phyloP scores from a whole-genome alignment of 176 grass and related monocot genomes.

The bread wheat (Triticum aestivum) region DNA sequence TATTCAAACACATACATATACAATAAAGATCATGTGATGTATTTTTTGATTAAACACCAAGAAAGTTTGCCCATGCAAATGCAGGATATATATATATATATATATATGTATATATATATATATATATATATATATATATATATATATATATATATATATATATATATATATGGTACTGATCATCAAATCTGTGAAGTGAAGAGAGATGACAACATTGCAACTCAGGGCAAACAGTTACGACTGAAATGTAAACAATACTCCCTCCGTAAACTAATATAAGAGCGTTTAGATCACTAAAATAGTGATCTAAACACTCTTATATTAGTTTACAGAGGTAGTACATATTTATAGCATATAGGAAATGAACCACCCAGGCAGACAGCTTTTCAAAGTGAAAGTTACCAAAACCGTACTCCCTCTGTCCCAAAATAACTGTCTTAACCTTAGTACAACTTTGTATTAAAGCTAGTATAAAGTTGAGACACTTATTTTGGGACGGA shows the following conservation, averaged over 20 bases:
- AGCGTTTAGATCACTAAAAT: too few relatives aligned
- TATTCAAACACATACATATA: neutral
- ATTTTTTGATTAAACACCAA: neutral
- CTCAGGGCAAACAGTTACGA: neutral
- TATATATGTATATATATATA: neutral
- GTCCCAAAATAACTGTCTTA: too few relatives aligned
- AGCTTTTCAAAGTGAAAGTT: neutral
- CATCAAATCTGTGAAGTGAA: neutral
- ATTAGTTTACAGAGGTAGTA: neutral
- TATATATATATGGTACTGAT: neutral
- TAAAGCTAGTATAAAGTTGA: too few relatives aligned
- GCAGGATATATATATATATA: neutral
- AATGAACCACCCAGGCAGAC: constrained; percentile 25
- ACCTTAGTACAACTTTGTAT: too few relatives aligned
- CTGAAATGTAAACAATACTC: neutral
- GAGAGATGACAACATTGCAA: neutral
- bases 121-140: neutral
- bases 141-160: neutral
- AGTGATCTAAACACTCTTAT: too few relatives aligned
- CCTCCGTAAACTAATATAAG: too few relatives aligned
- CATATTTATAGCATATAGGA: neutral
- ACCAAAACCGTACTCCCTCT: neutral
- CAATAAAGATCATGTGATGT: neutral
- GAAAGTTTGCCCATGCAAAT: constrained; percentile 6
- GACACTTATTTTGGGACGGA: too few relatives aligned